A percentile compares a stretch with the other conserved stretches of the same genome.
Evolutionary conservation across 2,329 filamentous ascomycete genomes (phyloP).

Genomic region (Penicillium sumatraense): DNA sequence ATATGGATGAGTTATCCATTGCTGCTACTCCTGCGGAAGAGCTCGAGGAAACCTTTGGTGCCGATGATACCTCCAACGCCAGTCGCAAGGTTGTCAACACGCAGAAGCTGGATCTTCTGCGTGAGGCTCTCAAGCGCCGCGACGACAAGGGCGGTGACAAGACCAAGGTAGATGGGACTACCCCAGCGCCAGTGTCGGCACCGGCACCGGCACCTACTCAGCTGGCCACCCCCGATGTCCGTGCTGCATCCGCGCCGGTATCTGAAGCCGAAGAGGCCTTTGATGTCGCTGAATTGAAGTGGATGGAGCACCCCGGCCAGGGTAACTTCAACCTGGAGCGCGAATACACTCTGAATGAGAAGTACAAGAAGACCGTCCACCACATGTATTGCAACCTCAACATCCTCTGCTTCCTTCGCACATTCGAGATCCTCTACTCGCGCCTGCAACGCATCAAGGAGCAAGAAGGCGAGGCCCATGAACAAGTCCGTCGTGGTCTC

Average conservation of each 20-base stretch:
- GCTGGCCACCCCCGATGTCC: slow-evolving; percentile 82
- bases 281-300: slow-evolving; percentile 56
- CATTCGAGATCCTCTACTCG: slow-evolving; percentile 89
- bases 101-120: slow-evolving; percentile 77
- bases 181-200: background rate
- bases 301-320: slow-evolving; percentile 64
- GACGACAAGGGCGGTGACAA: slow-evolving; percentile 71
- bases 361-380: slow-evolving; percentile 79
- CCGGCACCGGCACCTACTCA: slow-evolving; percentile 71
- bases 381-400: slow-evolving; percentile 91
- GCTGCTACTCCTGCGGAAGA: slow-evolving; percentile 75
- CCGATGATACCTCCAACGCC: slow-evolving; percentile 71
- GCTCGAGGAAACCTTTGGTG: slow-evolving; percentile 71
- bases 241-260: slow-evolving; percentile 38
- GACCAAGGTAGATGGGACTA: slow-evolving; percentile 74
- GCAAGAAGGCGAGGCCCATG: slow-evolving; percentile 72
- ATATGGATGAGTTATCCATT: slow-evolving; percentile 70
- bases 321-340: slow-evolving; percentile 63
- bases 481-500: slow-evolving; percentile 74
- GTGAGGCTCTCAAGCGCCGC: slow-evolving; percentile 81
- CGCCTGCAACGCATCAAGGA: slow-evolving; percentile 83
- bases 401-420: slow-evolving; percentile 91
- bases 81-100: slow-evolving; percentile 66
- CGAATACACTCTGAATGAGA: slow-evolving; percentile 74
- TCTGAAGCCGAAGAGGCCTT: slow-evolving; percentile 60